Evolutionary conservation across 257 asterid species (phyloP).

Genomic region (Jaltomata sinuosa): DNA sequence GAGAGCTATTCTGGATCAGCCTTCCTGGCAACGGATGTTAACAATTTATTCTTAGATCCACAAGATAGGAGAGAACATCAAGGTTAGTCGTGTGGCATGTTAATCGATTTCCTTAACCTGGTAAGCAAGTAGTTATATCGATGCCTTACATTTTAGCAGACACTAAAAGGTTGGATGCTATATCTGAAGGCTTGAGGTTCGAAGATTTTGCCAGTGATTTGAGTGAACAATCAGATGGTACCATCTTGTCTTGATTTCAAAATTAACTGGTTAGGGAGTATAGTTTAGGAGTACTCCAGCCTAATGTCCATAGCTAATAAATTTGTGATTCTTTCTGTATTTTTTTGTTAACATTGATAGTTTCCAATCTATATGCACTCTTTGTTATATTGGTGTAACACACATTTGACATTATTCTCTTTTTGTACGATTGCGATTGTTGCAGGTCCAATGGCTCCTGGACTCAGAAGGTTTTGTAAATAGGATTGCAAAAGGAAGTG

Average conservation of each 20-base stretch:
- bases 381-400: neutral
- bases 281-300: neutral
- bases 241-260: neutral
- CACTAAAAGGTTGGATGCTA: constrained; percentile 36
- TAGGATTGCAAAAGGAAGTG: neutral
- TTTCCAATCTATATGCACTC: neutral
- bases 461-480: neutral
- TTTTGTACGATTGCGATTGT: neutral
- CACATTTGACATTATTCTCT: neutral
- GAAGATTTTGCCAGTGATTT: constrained; percentile 51
- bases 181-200: constrained; percentile 45
- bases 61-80: constrained; percentile 38
- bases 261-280: neutral
- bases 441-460: constrained; percentile 1
- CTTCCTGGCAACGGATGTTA: constrained; percentile 44
- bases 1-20: constrained; percentile 77
- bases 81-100: constrained; percentile 32
- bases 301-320: neutral
- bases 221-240: constrained; percentile 16
- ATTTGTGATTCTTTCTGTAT: neutral
- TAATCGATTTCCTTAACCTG: neutral
- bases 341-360: neutral
- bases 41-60: constrained; percentile 39
- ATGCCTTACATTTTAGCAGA: constrained; percentile 29
- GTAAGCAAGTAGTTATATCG: neutral